phyloP scores from a whole-genome alignment of 345 rosid species.

The Cardamine chenopodiifolia region DNA sequence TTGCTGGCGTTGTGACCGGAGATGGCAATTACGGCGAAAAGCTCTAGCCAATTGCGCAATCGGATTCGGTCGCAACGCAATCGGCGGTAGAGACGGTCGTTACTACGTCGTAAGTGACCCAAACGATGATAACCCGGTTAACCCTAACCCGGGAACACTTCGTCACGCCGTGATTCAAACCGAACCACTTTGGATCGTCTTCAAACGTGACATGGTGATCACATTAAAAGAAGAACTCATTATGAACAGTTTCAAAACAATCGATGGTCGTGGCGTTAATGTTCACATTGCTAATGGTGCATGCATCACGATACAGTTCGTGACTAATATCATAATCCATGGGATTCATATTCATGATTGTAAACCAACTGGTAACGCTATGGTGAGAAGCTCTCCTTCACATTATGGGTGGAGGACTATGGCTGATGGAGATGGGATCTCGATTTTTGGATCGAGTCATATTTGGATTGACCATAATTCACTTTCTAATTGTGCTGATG shows the following conservation, averaged over 20 bases:
- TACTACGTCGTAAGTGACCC: constrained; percentile 70
- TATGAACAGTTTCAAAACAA: constrained; percentile 88
- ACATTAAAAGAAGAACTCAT: constrained; percentile 67
- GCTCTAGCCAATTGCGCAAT: constrained; percentile 66
- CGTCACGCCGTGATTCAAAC: constrained; percentile 83
- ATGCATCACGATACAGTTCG: constrained; percentile 69
- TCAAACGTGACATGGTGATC: constrained; percentile 82
- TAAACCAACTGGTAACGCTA: constrained; percentile 74
- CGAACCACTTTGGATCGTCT: constrained; percentile 76
- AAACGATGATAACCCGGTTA: constrained; percentile 61
- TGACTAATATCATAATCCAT: constrained; percentile 77
- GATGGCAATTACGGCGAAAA: constrained; percentile 59
- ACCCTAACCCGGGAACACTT: constrained; percentile 76
- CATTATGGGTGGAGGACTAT: constrained; percentile 85
- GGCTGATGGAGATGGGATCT: constrained; percentile 82
- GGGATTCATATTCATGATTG: constrained; percentile 74
- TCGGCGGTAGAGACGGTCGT: constrained; percentile 78
- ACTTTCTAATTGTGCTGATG: constrained; percentile 79
- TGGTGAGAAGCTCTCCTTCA: constrained; percentile 82
- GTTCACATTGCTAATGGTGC: constrained; percentile 67
- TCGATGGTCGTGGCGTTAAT: constrained; percentile 72
- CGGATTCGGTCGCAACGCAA: constrained; percentile 79
- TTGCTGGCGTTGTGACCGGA: constrained; percentile 82
- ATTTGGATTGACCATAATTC: constrained; percentile 95
- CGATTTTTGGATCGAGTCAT: constrained; percentile 78